These are phyloP conservation scores for Starmerella gropengiesseri DNA, from an alignment of 805 yeast species.

Conservation along the genomic window DNA sequence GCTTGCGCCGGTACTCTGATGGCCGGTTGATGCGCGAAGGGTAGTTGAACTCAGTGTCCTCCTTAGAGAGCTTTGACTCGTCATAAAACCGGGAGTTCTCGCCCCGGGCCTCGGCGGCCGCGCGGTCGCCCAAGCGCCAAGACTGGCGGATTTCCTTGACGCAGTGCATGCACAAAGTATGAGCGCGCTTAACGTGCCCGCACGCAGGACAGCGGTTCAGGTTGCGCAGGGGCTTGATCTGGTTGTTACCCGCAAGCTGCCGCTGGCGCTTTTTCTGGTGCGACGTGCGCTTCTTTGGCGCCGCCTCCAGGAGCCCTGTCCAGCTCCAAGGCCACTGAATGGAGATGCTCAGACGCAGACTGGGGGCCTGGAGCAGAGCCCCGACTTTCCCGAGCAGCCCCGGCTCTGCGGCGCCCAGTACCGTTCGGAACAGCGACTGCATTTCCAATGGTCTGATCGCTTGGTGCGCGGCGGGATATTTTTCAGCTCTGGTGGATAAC, in stretches of 20 bases:
- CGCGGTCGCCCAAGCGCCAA: constrained; percentile 41
- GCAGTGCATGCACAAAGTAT: constrained; percentile 87
- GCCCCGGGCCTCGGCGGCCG: constrained; percentile 14
- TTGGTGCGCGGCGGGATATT: not conserved
- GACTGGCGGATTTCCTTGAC: constrained; percentile 65
- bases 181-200: constrained; percentile 83
- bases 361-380: constrained; percentile 1
- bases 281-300: constrained; percentile 87
- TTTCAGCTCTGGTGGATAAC: too few relatives aligned
- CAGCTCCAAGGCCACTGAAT: constrained; percentile 17
- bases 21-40: constrained; percentile 26
- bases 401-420: constrained; percentile 8
- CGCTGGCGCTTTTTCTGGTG: constrained; percentile 76
- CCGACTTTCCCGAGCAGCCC: constrained; percentile 1
- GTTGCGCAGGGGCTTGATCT: constrained; percentile 60
- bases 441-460: too few relatives aligned
- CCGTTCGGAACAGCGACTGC: constrained; percentile 14
- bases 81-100: constrained; percentile 25
- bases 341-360: constrained; percentile 9
- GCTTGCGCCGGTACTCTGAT: constrained; percentile 34
- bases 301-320: constrained; percentile 48
- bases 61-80: constrained; percentile 14
- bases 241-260: constrained; percentile 71
- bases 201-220: constrained; percentile 90
- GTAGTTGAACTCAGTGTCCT: constrained; percentile 24